Evolutionary conservation across 2,329 filamentous ascomycete genomes (phyloP).

Genomic region (Paramyrothecium sp.): DNA sequence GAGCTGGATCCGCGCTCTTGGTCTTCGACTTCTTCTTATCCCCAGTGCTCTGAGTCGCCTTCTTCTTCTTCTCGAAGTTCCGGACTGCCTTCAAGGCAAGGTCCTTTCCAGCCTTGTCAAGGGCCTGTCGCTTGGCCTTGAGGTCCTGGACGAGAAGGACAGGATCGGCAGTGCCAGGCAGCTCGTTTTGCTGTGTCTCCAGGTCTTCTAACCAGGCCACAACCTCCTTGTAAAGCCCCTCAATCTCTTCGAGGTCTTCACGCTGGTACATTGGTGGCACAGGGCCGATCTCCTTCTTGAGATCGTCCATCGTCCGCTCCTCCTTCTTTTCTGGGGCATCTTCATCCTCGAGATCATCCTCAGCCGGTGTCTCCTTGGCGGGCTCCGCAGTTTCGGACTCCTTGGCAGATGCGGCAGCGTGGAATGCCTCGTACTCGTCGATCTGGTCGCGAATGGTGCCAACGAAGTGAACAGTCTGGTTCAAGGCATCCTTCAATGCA

Average conservation of each 20-base stretch:
- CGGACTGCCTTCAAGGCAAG: constrained; percentile 68
- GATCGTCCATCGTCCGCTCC: constrained; percentile 42
- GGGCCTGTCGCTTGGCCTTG: constrained; percentile 63
- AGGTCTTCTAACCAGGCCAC: constrained; percentile 74
- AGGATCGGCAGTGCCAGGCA: constrained; percentile 70
- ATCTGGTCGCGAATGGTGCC: constrained; percentile 70
- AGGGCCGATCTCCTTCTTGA: constrained; percentile 45
- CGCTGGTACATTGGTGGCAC: constrained; percentile 68
- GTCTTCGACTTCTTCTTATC: constrained; percentile 37
- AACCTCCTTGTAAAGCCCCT: constrained; percentile 60
- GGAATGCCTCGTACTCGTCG: constrained; percentile 62
- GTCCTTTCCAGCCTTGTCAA: constrained; percentile 69
- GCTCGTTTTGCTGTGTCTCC: constrained; percentile 66
- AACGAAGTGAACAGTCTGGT: constrained; percentile 69
- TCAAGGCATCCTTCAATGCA: constrained; percentile 66
- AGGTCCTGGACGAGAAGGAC: constrained; percentile 73
- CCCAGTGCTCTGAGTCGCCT: constrained; percentile 35
- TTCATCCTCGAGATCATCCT: constrained; percentile 73
- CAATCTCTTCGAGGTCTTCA: constrained; percentile 68
- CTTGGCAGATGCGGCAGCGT: constrained; percentile 48
- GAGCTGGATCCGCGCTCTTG: constrained; percentile 29
- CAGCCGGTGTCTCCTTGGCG: constrained; percentile 46
- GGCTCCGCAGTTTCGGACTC: constrained; percentile 41
- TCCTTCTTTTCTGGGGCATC: constrained; percentile 55
- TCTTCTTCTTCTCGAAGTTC: constrained; percentile 50